These are phyloP conservation scores for Tulasnella sp. DNA, from an alignment of 768 basidiomycete species.

Conservation along the genomic window DNA sequence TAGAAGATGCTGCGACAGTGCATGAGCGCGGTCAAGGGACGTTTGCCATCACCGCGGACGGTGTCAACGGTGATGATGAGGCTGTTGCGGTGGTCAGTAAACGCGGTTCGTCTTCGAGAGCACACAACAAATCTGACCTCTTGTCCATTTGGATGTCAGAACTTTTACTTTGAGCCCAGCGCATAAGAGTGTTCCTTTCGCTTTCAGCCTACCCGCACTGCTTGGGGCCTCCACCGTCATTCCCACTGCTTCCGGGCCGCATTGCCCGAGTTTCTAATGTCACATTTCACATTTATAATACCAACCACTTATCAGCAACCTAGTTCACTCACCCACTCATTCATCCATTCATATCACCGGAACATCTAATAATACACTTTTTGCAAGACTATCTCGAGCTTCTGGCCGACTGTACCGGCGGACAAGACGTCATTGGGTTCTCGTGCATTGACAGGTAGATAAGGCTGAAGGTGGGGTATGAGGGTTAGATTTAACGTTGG, in stretches of 20 bases:
- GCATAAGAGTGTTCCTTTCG: neutral
- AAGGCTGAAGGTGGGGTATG: too few relatives aligned
- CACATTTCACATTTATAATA: neutral
- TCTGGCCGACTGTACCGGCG: too few relatives aligned
- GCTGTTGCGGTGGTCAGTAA: neutral
- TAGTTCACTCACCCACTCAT: neutral
- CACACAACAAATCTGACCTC: neutral
- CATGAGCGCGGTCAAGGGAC: neutral
- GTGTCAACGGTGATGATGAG: neutral
- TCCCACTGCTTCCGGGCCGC: neutral
- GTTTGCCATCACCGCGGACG: neutral
- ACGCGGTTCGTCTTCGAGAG: neutral
- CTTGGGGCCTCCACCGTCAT: neutral
- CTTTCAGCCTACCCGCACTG: neutral
- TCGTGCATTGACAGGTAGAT: too few relatives aligned
- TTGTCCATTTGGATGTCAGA: neutral
- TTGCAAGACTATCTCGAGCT: too few relatives aligned
- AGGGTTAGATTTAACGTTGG: too few relatives aligned
- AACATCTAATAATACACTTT: too few relatives aligned
- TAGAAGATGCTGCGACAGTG: neutral
- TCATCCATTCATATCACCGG: neutral
- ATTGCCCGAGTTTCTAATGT: neutral
- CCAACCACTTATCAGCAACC: neutral
- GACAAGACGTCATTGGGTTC: too few relatives aligned
- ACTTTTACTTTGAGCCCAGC: slow-evolving; percentile 1